A percentile compares a stretch with the other conserved stretches of the same genome.
These are phyloP conservation scores for Stagonosporopsis tanaceti DNA, from an alignment of 2,329 filamentous ascomycete genomes.

Conservation along the genomic window DNA sequence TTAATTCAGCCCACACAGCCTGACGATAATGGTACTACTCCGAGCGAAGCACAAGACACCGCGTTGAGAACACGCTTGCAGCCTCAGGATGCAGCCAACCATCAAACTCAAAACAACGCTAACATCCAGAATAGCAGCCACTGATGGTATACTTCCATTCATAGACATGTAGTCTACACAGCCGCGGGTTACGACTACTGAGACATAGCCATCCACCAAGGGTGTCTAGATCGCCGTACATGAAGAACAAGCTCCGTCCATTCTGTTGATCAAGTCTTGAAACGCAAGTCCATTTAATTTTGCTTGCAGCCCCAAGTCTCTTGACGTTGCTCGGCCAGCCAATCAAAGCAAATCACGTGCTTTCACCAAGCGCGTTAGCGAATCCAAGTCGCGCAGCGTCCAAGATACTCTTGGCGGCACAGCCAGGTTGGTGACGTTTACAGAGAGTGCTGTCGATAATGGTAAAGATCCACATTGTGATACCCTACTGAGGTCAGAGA, in stretches of 20 bases:
- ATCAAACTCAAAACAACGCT: conserved; percentile 8
- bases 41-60: conserved; percentile 10
- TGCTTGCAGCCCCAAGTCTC: conserved; percentile 25
- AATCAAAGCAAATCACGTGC: conserved; percentile 24
- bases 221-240: conserved; percentile 9
- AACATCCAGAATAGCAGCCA: conserved; percentile 8
- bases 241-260: conserved; percentile 5
- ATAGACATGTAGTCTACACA: conserved; percentile 21
- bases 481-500: background rate
- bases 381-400: conserved; percentile 23
- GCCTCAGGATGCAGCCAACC: conserved; percentile 20
- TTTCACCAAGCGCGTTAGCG: conserved; percentile 31
- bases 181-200: conserved; percentile 31
- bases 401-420: conserved; percentile 32
- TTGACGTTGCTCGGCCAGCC: conserved; percentile 24
- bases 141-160: conserved; percentile 4
- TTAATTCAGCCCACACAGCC: conserved; percentile 19
- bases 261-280: conserved; percentile 10
- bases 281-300: background rate
- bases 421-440: conserved; percentile 38
- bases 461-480: conserved; percentile 2
- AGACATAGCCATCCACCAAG: conserved; percentile 21
- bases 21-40: conserved; percentile 4
- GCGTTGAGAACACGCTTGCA: conserved; percentile 18
- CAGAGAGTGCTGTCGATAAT: conserved; percentile 18